Evolutionary conservation across 306 rosid species (phyloP).

Genomic region (peach (Prunus persica)): DNA sequence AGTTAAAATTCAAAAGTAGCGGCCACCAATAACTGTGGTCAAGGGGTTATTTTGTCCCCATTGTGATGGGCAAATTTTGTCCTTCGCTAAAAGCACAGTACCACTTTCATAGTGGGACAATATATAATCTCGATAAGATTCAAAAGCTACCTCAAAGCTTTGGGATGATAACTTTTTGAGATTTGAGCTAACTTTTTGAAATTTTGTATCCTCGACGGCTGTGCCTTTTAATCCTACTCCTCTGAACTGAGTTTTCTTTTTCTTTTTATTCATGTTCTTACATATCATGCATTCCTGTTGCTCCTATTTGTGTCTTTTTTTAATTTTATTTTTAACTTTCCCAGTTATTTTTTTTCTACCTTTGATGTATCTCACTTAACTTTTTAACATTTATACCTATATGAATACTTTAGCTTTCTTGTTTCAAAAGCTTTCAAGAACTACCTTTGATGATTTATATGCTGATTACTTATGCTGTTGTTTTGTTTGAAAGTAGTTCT

Average conservation of each 20-base stretch:
- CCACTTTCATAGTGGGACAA: slow-evolving; percentile 17
- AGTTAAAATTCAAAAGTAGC: slow-evolving; percentile 16
- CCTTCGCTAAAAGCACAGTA: background rate
- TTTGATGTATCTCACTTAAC: background rate
- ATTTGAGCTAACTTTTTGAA: slow-evolving; percentile 37
- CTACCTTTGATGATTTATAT: background rate
- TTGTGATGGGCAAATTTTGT: slow-evolving; percentile 7
- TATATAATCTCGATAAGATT: slow-evolving; percentile 15
- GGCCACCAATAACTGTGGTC: slow-evolving; percentile 11
- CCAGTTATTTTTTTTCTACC: background rate
- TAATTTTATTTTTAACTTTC: background rate
- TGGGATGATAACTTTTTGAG: slow-evolving; percentile 34
- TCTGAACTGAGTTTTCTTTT: background rate
- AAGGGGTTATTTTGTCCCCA: background rate
- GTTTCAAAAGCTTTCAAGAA: background rate
- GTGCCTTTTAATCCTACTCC: slow-evolving; percentile 27
- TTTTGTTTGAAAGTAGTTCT: background rate
- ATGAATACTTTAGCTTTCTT: background rate
- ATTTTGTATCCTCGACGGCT: slow-evolving; percentile 25
- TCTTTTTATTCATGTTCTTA: background rate
- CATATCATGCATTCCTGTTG: background rate
- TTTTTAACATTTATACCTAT: background rate
- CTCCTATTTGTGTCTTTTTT: background rate
- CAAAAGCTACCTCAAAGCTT: slow-evolving; percentile 18
- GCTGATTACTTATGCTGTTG: background rate